These are phyloP conservation scores for Arthroderma uncinatum DNA, from an alignment of 2,329 filamentous ascomycete species.

Conservation along the genomic window DNA sequence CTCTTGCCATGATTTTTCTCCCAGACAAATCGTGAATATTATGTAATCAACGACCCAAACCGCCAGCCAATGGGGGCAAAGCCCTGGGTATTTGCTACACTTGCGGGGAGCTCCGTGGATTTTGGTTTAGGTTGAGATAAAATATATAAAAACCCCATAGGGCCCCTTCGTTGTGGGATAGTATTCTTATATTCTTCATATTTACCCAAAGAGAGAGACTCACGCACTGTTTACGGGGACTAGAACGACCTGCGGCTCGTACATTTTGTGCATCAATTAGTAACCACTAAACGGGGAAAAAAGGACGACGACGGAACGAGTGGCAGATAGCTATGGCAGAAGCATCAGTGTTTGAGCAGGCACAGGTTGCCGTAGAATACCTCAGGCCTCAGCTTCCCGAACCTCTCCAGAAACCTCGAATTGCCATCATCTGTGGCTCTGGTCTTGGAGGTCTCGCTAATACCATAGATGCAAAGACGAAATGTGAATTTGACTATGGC, in stretches of 20 bases:
- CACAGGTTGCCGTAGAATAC: slow-evolving; percentile 41
- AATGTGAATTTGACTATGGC: slow-evolving; percentile 44
- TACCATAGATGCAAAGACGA: slow-evolving; percentile 29
- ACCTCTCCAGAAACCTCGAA: slow-evolving; percentile 41
- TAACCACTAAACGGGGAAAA: not conserved
- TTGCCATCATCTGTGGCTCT: slow-evolving; percentile 55
- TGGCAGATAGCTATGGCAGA: slow-evolving; percentile 9
- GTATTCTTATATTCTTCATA: not conserved
- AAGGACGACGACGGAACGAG: not conserved
- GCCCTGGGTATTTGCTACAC: not conserved
- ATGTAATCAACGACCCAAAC: not conserved
- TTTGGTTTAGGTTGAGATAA: not conserved
- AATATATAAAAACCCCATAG: not conserved
- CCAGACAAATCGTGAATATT: not conserved
- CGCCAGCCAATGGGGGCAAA: not conserved
- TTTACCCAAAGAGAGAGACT: not conserved
- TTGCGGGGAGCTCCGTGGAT: slow-evolving; percentile 6
- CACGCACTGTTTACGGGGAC: not conserved
- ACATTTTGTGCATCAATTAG: not conserved
- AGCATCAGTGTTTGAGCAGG: slow-evolving; percentile 16
- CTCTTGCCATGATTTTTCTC: not conserved
- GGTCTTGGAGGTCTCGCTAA: slow-evolving; percentile 51
- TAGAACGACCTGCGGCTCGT: not conserved
- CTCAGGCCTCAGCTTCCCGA: slow-evolving; percentile 42
- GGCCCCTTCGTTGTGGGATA: not conserved